Base-by-base conservation (phyloP, 2,329 filamentous ascomycete species). In the Colletotrichum agaves region DNA sequence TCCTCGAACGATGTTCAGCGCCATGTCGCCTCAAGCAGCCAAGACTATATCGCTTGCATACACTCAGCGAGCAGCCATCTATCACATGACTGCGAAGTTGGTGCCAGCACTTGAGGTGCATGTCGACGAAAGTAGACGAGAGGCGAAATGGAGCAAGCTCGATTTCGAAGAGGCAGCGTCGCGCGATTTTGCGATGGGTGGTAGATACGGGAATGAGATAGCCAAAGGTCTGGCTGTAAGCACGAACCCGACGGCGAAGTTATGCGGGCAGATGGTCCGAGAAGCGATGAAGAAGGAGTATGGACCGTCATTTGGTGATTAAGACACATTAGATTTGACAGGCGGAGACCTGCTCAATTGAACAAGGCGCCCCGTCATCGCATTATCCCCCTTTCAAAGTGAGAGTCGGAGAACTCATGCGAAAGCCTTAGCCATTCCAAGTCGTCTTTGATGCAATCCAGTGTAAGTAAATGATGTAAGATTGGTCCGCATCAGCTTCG, bases 201-300 rank as follows among this genome's bases (percentile, higher is more conserved):
- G 88, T 15, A 82, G 87, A 64, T 90, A 88, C 73, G 90, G 89
- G 35, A 91, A 89, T 70, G 87, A 88, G 62, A 84, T 91, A 69
- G 89, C 88, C 19, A 90, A 88, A 74, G 85, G 83, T 4, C 77
- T 91, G 70, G 88, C 88, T 5, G 89, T 91, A 57, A 85, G 83
- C 75, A 86, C 87, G 31, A 92, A 91, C 75, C 89, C 90, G 23
- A 90, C 88, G 15, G 89, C 90, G 2, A 91, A 91, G 79, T 79
- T 91, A 47, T 92, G 90, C 73, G 90, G 89, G 2, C 84, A 90
- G 73, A 91, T 91, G 75, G 89, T 92, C 41, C 84, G 86, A 56
- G 87, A 91, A 77, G 89, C 89, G 55, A 89, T 91, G 88, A 89
- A 84, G 79, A 90, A 88, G 76, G 90, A 91, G 75, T 90, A 89